Evolutionary conservation across 176 grass and related monocot genomes (phyloP).

Genomic region (Aegilops tauschii): DNA sequence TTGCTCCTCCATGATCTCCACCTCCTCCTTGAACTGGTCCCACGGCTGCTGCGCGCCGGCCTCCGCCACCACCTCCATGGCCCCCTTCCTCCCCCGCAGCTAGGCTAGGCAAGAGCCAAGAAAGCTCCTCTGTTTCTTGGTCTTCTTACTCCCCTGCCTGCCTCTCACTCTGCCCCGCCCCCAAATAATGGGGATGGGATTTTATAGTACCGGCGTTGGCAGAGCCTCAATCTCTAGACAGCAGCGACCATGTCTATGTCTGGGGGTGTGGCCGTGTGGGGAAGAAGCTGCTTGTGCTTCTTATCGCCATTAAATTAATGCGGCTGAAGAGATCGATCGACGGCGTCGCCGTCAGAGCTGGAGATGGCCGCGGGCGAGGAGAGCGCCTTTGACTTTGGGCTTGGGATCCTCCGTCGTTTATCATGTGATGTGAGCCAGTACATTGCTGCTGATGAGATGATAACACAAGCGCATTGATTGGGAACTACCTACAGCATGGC

Average conservation of each 20-base stretch:
- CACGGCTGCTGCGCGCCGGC: slow-evolving; percentile 1
- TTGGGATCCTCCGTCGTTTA: too few species aligned
- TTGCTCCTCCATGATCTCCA: slow-evolving; percentile 38
- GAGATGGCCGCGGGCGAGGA: background rate
- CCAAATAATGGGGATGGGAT: background rate
- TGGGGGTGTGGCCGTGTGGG: background rate
- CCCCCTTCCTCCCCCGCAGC: background rate
- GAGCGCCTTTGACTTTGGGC: background rate
- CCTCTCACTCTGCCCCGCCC: background rate
- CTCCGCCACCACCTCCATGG: slow-evolving; percentile 56
- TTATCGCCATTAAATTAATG: background rate
- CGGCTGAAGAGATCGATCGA: background rate
- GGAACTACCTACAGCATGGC: background rate
- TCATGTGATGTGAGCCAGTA: too few species aligned
- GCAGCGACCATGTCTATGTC: background rate
- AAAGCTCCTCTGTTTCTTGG: background rate
- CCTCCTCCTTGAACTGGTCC: slow-evolving; percentile 32
- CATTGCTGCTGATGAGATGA: too few species aligned
- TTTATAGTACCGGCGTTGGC: background rate
- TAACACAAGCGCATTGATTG: too few species aligned
- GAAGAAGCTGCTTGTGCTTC: too few species aligned
- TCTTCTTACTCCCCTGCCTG: background rate
- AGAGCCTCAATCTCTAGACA: background rate
- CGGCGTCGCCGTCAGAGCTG: background rate
- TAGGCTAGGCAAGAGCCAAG: background rate